These are phyloP conservation scores for Penicillium janthinellum DNA, from an alignment of 2,329 filamentous ascomycete genomes.

Conservation along the genomic window DNA sequence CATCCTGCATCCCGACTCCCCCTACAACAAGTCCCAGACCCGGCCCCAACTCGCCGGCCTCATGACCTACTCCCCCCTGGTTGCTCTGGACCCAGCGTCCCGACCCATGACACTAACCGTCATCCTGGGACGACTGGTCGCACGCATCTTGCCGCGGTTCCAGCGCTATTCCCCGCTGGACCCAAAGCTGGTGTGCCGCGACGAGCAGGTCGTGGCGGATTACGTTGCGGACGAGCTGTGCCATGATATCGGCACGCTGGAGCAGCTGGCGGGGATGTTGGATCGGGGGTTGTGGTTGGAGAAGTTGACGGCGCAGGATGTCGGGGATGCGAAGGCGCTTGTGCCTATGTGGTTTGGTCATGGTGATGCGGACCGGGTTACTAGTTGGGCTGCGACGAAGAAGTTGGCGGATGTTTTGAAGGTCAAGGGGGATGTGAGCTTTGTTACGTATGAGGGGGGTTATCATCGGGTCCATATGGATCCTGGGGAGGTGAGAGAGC, in stretches of 20 bases:
- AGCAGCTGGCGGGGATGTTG: slow-evolving; percentile 74
- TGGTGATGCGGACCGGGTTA: slow-evolving; percentile 72
- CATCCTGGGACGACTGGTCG: slow-evolving; percentile 66
- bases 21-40: slow-evolving; percentile 50
- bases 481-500: slow-evolving; percentile 32
- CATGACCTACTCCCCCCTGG: slow-evolving; percentile 75
- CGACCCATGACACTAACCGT: slow-evolving; percentile 67
- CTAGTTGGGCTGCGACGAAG: slow-evolving; percentile 66
- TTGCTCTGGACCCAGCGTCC: slow-evolving; percentile 68
- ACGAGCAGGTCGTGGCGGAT: slow-evolving; percentile 62
- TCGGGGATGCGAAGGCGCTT: slow-evolving; percentile 34
- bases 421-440: slow-evolving; percentile 72
- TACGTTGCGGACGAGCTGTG: slow-evolving; percentile 69
- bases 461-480: slow-evolving; percentile 65
- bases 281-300: slow-evolving; percentile 68
- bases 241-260: slow-evolving; percentile 84
- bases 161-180: slow-evolving; percentile 70
- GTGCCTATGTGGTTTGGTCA: slow-evolving; percentile 73
- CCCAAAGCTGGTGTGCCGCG: slow-evolving; percentile 65
- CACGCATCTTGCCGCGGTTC: slow-evolving; percentile 65
- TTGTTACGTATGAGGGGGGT: slow-evolving; percentile 74
- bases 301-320: slow-evolving; percentile 41
- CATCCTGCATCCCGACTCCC: slow-evolving; percentile 39
- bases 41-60: slow-evolving; percentile 68
- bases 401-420: slow-evolving; percentile 63